phyloP scores from a whole-genome alignment of 305 asterid genomes.

The Lippia alba region DNA sequence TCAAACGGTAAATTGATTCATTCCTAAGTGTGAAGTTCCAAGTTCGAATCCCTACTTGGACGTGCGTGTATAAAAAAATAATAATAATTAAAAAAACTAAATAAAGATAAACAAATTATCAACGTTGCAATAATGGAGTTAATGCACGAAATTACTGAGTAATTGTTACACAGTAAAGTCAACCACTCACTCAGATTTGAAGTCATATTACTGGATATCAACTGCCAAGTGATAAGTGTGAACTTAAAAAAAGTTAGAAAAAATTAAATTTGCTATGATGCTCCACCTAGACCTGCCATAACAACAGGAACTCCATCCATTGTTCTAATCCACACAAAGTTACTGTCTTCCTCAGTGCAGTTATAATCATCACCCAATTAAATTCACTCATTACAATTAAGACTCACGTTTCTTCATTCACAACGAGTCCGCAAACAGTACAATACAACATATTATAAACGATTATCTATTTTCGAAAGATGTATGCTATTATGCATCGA shows the following conservation, averaged over 20 bases:
- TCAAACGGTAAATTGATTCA: no score
- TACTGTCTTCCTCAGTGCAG: neutral
- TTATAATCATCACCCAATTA: neutral
- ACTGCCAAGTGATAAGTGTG: slow-evolving; percentile 12
- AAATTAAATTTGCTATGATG: slow-evolving; percentile 24
- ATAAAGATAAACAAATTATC: slow-evolving; percentile 6
- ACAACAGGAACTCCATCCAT: slow-evolving; percentile 20
- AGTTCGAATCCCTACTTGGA: no score
- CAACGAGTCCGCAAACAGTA: neutral
- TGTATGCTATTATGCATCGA: no score
- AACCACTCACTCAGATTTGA: slow-evolving; percentile 40
- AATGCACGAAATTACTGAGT: slow-evolving; percentile 14
- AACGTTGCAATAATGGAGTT: slow-evolving; percentile 33
- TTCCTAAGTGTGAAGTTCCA: no score
- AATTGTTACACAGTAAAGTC: slow-evolving; percentile 37
- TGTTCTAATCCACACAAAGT: neutral
- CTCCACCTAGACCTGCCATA: slow-evolving; percentile 33
- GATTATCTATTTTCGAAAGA: no score
- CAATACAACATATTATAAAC: no score
- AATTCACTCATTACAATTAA: neutral
- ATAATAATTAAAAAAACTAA: no score
- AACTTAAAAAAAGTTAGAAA: neutral
- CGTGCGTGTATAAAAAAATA: no score
- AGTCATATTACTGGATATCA: slow-evolving; percentile 34
- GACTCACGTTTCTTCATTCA: slow-evolving; percentile 11